A percentile compares a stretch with the other conserved stretches of the same genome.
These are phyloP conservation scores for Termitomyces sp. DNA, from an alignment of 768 basidiomycete species.

Conservation along the genomic window DNA sequence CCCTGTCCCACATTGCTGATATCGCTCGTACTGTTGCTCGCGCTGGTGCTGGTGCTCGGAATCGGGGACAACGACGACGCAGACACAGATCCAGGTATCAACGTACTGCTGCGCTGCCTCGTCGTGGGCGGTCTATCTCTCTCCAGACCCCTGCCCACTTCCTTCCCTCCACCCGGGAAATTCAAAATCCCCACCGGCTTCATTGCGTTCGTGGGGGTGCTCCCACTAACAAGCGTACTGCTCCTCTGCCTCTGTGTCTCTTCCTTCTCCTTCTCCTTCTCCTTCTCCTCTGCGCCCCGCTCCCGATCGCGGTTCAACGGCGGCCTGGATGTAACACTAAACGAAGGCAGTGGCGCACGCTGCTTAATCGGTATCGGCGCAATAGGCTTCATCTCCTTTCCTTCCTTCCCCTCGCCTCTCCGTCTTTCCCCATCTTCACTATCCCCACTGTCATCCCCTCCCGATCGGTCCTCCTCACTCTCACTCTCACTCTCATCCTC, in stretches of 20 bases:
- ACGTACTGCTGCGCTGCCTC: constrained; percentile 39
- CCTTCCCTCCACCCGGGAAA: not conserved
- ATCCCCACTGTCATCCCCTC: constrained; percentile 21
- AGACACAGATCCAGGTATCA: constrained; percentile 25
- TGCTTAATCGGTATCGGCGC: constrained; percentile 59
- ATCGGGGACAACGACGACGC: constrained; percentile 4
- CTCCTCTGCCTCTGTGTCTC: not conserved
- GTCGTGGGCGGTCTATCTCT: not conserved
- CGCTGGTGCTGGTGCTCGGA: not conserved
- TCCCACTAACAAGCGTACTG: too few relatives aligned
- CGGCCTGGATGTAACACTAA: constrained; percentile 61
- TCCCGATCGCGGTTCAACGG: constrained; percentile 24
- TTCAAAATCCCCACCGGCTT: constrained; percentile 4
- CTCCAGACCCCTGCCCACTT: not conserved
- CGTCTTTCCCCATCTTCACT: constrained; percentile 19
- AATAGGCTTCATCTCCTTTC: constrained; percentile 25
- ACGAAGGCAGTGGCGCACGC: constrained; percentile 51
- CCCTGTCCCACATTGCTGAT: not conserved
- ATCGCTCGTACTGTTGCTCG: not conserved
- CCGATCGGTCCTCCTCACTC: constrained; percentile 19
- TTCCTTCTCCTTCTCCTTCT: not conserved
- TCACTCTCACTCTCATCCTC: constrained; percentile 25
- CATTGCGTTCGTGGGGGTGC: constrained; percentile 1
- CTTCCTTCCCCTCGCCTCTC: constrained; percentile 8
- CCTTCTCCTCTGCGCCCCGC: not conserved